phyloP scores from a whole-genome alignment of 257 asterid species.

The Penstemon eatonii region DNA sequence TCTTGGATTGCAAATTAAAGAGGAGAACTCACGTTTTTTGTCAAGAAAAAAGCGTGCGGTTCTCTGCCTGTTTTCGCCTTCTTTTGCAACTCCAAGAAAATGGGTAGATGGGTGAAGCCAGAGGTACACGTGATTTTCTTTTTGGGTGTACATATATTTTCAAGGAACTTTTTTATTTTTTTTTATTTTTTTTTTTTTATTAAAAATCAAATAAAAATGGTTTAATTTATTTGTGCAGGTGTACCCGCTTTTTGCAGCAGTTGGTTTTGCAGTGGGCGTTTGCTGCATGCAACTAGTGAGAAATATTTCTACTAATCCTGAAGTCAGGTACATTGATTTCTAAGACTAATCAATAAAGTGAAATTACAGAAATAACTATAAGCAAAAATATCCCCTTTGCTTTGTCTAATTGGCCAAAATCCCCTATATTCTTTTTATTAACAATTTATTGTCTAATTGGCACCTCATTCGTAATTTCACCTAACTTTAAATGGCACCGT shows the following conservation, averaged over 20 bases:
- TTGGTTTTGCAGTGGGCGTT: slow-evolving; percentile 40
- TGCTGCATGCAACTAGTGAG: slow-evolving; percentile 43
- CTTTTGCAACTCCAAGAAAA: slow-evolving; percentile 35
- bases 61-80: slow-evolving; percentile 9
- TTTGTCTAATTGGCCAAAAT: too few species aligned
- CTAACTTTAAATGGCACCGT: too few species aligned
- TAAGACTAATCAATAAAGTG: too few species aligned
- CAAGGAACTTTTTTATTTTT: background rate
- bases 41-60: slow-evolving; percentile 12
- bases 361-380: too few species aligned
- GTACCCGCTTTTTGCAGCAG: slow-evolving; percentile 42
- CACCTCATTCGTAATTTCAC: too few species aligned
- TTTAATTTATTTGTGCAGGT: slow-evolving; percentile 26
- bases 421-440: too few species aligned
- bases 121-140: slow-evolving; percentile 31
- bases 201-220: background rate
- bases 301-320: slow-evolving; percentile 43
- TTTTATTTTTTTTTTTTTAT: background rate
- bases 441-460: too few species aligned
- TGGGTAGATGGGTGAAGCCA: slow-evolving; percentile 41
- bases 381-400: too few species aligned
- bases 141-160: background rate
- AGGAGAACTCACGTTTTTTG: slow-evolving; percentile 25
- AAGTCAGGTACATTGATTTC: slow-evolving; percentile 38
- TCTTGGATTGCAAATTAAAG: slow-evolving; percentile 22